Evolutionary conservation across 495 filamentous ascomycete genomes (phyloP), one percentile per base, ranked within the genome.

Genomic region (Xylaria scruposa): DNA sequence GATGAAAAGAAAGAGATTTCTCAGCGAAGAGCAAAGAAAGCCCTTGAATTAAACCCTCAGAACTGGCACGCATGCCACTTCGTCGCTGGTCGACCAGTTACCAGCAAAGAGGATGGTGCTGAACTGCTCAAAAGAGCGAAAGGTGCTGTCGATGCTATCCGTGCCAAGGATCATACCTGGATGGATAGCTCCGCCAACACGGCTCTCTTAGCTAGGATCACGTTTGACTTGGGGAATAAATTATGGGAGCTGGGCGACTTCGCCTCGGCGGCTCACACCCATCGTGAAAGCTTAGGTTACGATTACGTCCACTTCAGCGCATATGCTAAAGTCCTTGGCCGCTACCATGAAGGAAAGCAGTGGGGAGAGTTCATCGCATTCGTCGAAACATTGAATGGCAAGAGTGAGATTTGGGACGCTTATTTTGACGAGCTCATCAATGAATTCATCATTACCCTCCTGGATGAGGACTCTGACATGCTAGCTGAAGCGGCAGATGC

Each of bases 31-130:
- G 77, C 79, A 21, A 79, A 74, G 5, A 78, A 72, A 42, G 77
- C 81, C 10, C 68, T 83, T 13, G 68, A 77, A 42, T 76, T 82
- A n/a, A 77, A 83, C 65, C 74, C 78, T 24, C 68, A 72, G 47
- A 81, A 82, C 49, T 82, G 78, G 80, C 78, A 80, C 51, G 80
- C 80, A 24, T 80, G 78, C 29, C 78, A 81, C 46, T 79, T 78
- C 64, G 70, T 82, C 3, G 68, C 79, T 1, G 74, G 74, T 33
- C 76, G 78, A 21, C 74, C 76, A 1, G 66, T 29, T 49, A 73
- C 74, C 2, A 77, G 76, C 31, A 74, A 71, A n/a, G 74, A 75
- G 15, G 74, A 82, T 51, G 78, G 76, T 0, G 78, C 78, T 2
- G 33, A 77, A 15, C 77, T 82, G 2, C 75, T 82, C 7, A 70